These are phyloP conservation scores for Rhynchospora pubera DNA, from an alignment of 176 grass and related monocot species.

Conservation along the genomic window DNA sequence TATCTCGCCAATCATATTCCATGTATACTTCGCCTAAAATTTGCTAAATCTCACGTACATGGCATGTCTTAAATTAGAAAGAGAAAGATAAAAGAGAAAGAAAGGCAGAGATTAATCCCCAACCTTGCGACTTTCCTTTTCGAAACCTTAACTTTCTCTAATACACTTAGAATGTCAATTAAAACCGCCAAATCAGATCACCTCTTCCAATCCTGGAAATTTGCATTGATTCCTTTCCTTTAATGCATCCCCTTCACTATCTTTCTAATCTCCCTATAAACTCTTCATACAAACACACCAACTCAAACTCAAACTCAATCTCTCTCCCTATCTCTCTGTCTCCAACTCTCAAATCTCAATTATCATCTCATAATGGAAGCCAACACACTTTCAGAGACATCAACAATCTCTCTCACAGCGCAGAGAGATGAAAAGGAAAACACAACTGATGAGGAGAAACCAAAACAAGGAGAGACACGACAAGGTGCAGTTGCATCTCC, in stretches of 20 bases:
- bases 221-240: constrained; percentile 20
- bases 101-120: constrained; percentile 18
- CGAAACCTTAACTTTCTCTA: constrained; percentile 5
- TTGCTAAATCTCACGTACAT: constrained; percentile 12
- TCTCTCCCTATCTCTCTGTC: neutral
- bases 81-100: constrained; percentile 16
- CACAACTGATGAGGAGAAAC: neutral
- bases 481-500: constrained; percentile 5
- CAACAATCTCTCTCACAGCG: neutral
- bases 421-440: constrained; percentile 3
- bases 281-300: neutral
- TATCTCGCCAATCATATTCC: constrained; percentile 5
- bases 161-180: neutral
- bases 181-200: neutral
- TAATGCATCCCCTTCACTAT: neutral
- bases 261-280: constrained; percentile 1
- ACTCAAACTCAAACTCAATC: neutral
- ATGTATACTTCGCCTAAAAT: constrained; percentile 6
- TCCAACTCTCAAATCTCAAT: neutral
- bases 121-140: constrained; percentile 9
- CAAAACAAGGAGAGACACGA: neutral
- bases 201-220: constrained; percentile 13
- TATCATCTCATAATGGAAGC: constrained; percentile 10
- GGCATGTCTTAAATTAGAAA: constrained; percentile 10
- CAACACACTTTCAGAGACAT: constrained; percentile 7